These are phyloP conservation scores for Odontarrhena argentea DNA, from an alignment of 345 rosid genomes.

Conservation along the genomic window DNA sequence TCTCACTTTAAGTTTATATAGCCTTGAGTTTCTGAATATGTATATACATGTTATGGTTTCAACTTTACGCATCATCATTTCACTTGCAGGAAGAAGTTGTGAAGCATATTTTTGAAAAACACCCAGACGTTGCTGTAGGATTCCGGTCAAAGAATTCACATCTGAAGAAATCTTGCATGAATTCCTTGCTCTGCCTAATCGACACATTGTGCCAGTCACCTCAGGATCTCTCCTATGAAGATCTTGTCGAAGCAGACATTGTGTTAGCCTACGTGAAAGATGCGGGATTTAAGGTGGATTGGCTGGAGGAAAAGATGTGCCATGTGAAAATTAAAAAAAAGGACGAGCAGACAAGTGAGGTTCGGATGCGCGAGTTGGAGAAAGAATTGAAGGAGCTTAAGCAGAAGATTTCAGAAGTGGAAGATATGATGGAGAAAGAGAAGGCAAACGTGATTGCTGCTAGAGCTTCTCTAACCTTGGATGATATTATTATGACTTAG, in stretches of 20 bases:
- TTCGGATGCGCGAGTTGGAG: too few species aligned
- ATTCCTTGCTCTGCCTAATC: neutral
- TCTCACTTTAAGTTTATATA: too few species aligned
- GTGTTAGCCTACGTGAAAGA: neutral
- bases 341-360: too few species aligned
- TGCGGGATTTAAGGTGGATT: constrained; percentile 7
- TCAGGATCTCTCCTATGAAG: neutral
- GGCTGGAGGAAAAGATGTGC: neutral
- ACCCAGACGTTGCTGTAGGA: constrained; percentile 6
- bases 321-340: neutral
- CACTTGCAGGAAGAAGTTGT: neutral
- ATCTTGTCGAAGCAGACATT: neutral
- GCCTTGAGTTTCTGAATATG: too few species aligned
- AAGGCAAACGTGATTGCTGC: too few species aligned
- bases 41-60: too few species aligned
- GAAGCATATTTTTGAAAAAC: constrained; percentile 6
- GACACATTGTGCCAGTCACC: neutral
- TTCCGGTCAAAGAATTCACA: neutral
- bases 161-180: neutral
- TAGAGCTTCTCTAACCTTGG: too few species aligned
- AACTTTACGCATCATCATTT: neutral
- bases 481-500: too few species aligned
- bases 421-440: too few species aligned
- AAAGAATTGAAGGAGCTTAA: too few species aligned
- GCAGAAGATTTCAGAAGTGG: too few species aligned